These are phyloP conservation scores for Haplosporangium sp. DNA, from an alignment of 371 early-diverging fungal genomes.

Conservation along the genomic window DNA sequence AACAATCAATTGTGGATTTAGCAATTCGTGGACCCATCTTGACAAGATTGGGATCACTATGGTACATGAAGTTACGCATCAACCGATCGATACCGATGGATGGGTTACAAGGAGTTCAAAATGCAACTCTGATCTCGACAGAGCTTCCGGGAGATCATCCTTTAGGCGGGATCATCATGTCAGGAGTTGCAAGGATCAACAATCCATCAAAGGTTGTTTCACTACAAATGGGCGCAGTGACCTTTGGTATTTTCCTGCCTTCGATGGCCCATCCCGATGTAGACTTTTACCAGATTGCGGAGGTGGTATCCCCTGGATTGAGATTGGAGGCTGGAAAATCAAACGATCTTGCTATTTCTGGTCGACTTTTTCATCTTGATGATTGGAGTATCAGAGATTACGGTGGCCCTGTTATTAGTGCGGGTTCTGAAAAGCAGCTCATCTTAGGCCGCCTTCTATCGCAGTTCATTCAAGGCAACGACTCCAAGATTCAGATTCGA, in stretches of 20 bases:
- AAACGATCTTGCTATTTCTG: slow-evolving; percentile 24
- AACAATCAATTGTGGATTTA: slow-evolving; percentile 24
- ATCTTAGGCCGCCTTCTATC: slow-evolving; percentile 40
- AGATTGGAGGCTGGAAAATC: slow-evolving; percentile 27
- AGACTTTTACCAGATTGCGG: slow-evolving; percentile 45
- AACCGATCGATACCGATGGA: slow-evolving; percentile 25
- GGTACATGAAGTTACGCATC: slow-evolving; percentile 38
- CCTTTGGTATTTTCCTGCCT: slow-evolving; percentile 50
- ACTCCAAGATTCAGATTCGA: slow-evolving; percentile 46
- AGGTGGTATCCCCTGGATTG: slow-evolving; percentile 27
- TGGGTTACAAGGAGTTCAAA: slow-evolving; percentile 44
- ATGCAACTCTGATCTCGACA: slow-evolving; percentile 42
- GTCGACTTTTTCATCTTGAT: slow-evolving; percentile 51
- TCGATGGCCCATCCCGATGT: slow-evolving; percentile 33
- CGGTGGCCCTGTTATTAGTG: neutral
- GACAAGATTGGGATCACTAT: slow-evolving; percentile 32
- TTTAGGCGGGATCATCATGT: slow-evolving; percentile 45
- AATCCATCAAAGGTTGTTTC: slow-evolving; percentile 45
- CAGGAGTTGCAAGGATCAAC: slow-evolving; percentile 35
- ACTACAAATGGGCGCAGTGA: slow-evolving; percentile 32
- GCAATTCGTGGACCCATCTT: slow-evolving; percentile 28
- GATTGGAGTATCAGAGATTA: slow-evolving; percentile 31
- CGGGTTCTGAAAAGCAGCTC: slow-evolving; percentile 44
- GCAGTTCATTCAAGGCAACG: slow-evolving; percentile 39
- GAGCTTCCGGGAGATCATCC: slow-evolving; percentile 43